Conservation (phyloP, 768 basidiomycete genomes). For the Suillus spraguei region DNA sequence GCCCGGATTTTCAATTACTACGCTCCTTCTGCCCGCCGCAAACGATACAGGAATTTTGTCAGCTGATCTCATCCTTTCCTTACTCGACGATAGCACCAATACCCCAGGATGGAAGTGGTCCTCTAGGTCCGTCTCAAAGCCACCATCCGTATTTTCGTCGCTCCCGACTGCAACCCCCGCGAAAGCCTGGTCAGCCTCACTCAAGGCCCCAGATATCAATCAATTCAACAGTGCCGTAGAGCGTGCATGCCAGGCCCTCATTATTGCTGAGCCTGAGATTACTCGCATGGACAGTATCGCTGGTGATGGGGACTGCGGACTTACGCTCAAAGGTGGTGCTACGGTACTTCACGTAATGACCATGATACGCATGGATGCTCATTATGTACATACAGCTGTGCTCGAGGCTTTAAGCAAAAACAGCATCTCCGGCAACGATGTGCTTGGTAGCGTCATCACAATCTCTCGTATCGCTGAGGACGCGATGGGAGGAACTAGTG, state of each 20-base stretch:
- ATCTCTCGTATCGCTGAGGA: slow-evolving; percentile 80
- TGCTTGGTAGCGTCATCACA: slow-evolving; percentile 63
- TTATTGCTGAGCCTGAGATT: slow-evolving; percentile 84
- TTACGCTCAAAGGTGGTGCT: slow-evolving; percentile 75
- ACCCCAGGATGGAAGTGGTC: slow-evolving; percentile 90
- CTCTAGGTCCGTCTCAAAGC: slow-evolving; percentile 43
- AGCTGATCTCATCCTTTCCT: slow-evolving; percentile 52
- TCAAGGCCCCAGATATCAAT: slow-evolving; percentile 46
- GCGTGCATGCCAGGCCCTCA: slow-evolving; percentile 64
- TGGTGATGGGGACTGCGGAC: slow-evolving; percentile 84
- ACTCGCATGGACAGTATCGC: slow-evolving; percentile 90
- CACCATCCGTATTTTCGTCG: slow-evolving; percentile 15
- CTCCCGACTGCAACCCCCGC: slow-evolving; percentile 16
- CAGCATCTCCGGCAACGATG: slow-evolving; percentile 60
- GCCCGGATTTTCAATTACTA: slow-evolving; percentile 88
- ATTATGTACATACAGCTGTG: slow-evolving; percentile 46
- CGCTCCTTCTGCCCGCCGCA: slow-evolving; percentile 68
- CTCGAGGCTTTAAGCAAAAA: slow-evolving; percentile 58
- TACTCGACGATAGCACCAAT: slow-evolving; percentile 68
- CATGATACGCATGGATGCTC: not conserved
- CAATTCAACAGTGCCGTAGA: slow-evolving; percentile 57
- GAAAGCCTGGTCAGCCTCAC: slow-evolving; percentile 12
- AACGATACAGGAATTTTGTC: slow-evolving; percentile 41
- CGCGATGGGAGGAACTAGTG: slow-evolving; percentile 90
- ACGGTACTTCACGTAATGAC: slow-evolving; percentile 43